These are phyloP conservation scores for Porpolomopsis calyptriformis DNA, from an alignment of 768 basidiomycete species.

Conservation along the genomic window DNA sequence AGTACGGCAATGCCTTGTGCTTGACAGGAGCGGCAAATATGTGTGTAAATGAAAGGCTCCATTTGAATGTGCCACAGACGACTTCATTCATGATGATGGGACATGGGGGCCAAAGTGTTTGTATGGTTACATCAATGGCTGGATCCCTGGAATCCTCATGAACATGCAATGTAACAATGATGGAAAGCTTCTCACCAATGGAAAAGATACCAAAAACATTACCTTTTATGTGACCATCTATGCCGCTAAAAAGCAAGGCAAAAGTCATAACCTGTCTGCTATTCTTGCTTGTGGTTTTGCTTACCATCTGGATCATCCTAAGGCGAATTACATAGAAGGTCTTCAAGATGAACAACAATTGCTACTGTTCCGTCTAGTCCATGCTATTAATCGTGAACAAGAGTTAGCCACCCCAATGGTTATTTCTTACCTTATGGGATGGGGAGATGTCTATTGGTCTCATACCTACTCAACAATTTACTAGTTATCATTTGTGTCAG, in stretches of 20 bases:
- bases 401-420: conserved; percentile 30
- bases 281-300: conserved; percentile 21
- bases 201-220: conserved; percentile 20
- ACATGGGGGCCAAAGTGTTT: conserved; percentile 18
- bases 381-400: conserved; percentile 27
- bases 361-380: conserved; percentile 21
- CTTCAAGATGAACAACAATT: conserved; percentile 18
- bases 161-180: conserved; percentile 30
- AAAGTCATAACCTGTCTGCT: conserved; percentile 24
- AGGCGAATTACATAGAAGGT: conserved; percentile 8
- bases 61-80: conserved; percentile 10
- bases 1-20: conserved; percentile 14
- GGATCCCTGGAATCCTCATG: conserved; percentile 17
- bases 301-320: conserved; percentile 19
- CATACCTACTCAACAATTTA: conserved; percentile 28
- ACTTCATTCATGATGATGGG: conserved; percentile 17
- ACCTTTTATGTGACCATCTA: conserved; percentile 28
- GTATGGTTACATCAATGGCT: conserved; percentile 19
- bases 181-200: conserved; percentile 28
- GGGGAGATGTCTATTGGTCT: conserved; percentile 27
- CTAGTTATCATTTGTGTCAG: conserved; percentile 19
- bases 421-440: conserved; percentile 33
- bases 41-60: conserved; percentile 27
- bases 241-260: conserved; percentile 24
- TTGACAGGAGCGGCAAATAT: conserved; percentile 12